Conservation (phyloP, 108 stramenopile genomes). For the Nitzschia inconspicua region DNA sequence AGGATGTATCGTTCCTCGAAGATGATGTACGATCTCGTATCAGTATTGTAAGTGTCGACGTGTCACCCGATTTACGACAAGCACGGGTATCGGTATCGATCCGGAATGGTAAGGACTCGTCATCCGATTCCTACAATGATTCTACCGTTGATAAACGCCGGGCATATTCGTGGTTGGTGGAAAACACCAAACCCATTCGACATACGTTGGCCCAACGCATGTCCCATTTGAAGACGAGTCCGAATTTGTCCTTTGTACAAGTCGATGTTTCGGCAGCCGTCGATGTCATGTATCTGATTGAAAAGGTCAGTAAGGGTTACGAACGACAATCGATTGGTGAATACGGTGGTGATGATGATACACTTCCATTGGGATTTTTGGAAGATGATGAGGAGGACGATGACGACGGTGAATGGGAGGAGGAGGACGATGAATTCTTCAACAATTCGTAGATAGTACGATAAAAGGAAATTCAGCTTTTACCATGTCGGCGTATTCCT, state of each 20-base stretch:
- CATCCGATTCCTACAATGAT: constrained; percentile 3
- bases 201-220: constrained; percentile 76
- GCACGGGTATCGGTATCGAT: constrained; percentile 83
- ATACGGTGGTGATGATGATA: constrained; percentile 27
- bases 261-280: constrained; percentile 88
- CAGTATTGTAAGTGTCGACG: constrained; percentile 73
- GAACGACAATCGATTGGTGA: constrained; percentile 51
- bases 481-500: too few species aligned
- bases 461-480: too few species aligned
- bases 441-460: too few species aligned
- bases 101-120: constrained; percentile 18
- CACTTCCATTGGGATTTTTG: constrained; percentile 19
- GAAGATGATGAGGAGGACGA: constrained; percentile 62
- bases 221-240: constrained; percentile 80
- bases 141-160: constrained; percentile 61
- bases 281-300: constrained; percentile 88
- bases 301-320: constrained; percentile 63
- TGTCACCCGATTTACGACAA: constrained; percentile 82
- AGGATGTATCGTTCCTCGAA: constrained; percentile 54
- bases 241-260: constrained; percentile 80
- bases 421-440: constrained; percentile 13
- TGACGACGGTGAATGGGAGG: constrained; percentile 36
- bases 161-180: constrained; percentile 81
- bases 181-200: constrained; percentile 68
- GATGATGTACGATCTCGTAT: constrained; percentile 68